Conservation (phyloP, 441 rosid species). For the Flueggea neowawraea region DNA sequence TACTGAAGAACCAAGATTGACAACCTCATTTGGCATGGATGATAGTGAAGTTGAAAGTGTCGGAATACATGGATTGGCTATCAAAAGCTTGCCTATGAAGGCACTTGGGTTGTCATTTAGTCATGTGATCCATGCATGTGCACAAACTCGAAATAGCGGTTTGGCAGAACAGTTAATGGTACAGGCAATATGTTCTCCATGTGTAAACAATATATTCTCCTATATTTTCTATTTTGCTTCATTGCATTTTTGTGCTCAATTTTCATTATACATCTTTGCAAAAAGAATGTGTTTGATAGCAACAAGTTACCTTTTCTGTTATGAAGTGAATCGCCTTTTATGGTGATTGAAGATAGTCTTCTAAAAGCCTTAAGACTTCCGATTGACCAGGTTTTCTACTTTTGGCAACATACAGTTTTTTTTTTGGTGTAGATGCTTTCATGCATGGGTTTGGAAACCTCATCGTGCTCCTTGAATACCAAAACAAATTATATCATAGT, state of each 20-base stretch:
- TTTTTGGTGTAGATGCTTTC: too few species aligned
- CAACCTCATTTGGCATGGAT: constrained; percentile 11
- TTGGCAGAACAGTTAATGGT: constrained; percentile 70
- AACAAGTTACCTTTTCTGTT: too few species aligned
- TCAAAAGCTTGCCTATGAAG: constrained; percentile 22
- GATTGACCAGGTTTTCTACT: too few species aligned
- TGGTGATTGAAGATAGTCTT: too few species aligned
- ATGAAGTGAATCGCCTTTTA: too few species aligned
- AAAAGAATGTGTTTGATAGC: too few species aligned
- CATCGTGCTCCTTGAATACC: too few species aligned
- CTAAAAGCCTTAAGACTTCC: too few species aligned
- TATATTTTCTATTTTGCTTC: background rate
- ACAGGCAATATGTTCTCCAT: constrained; percentile 49
- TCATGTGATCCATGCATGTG: constrained; percentile 68
- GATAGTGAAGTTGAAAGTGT: constrained; percentile 21
- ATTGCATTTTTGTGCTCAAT: background rate
- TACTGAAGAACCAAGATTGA: constrained; percentile 18
- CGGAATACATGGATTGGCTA: constrained; percentile 19
- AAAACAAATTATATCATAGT: too few species aligned
- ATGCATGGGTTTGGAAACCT: too few species aligned
- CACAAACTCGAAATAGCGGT: constrained; percentile 39
- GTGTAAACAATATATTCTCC: background rate
- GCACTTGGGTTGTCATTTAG: constrained; percentile 57
- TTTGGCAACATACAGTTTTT: too few species aligned
- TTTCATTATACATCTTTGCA: background rate